Conservation (phyloP, 129 eudicot genomes). For the Scalesia atractyloides region DNA sequence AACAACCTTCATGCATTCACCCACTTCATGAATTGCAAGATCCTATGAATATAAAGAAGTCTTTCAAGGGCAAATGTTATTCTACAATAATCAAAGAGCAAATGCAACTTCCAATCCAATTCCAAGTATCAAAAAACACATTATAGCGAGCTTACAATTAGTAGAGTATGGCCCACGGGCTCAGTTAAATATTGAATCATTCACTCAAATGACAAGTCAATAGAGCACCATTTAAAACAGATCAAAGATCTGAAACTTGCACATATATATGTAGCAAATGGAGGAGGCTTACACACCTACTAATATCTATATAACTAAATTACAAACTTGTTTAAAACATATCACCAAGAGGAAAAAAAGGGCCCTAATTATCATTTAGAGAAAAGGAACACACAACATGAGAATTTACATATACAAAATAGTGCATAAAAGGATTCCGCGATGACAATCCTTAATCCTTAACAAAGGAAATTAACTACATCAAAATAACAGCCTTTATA, state of each 20-base stretch:
- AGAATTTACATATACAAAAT: background rate
- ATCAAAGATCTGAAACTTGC: no score
- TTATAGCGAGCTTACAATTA: background rate
- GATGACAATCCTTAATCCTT: no score
- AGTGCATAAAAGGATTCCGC: no score
- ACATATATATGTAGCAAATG: no score
- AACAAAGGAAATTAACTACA: no score
- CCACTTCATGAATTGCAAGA: background rate
- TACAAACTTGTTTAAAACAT: conserved; percentile 19
- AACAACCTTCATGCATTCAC: no score
- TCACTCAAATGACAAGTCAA: background rate
- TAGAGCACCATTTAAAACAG: background rate
- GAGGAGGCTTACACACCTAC: background rate
- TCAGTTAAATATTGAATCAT: background rate
- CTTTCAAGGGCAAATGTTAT: background rate
- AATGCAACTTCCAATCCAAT: background rate
- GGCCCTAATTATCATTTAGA: conserved; percentile 17
- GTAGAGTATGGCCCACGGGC: background rate
- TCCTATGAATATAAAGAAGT: background rate
- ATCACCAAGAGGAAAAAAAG: conserved; percentile 34
- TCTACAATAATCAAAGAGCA: background rate
- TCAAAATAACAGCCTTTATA: no score
- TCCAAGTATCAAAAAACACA: background rate
- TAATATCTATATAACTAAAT: conserved; percentile 1
- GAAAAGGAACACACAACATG: conserved; percentile 17